Conservation (phyloP, 2,329 filamentous ascomycete species). For the Teratosphaeria viscida region DNA sequence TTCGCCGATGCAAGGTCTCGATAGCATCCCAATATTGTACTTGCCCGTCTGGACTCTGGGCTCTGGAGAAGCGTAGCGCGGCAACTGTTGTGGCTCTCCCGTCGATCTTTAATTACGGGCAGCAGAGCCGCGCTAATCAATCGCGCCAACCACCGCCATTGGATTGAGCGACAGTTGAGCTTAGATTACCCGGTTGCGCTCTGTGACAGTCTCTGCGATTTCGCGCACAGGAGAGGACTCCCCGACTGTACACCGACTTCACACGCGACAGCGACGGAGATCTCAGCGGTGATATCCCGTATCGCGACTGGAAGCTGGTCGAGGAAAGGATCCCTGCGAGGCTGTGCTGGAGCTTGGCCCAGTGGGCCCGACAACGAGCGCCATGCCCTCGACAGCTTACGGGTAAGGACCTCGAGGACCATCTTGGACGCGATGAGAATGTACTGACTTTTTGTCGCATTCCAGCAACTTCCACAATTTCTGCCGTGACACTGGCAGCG, state of each 20-base stretch:
- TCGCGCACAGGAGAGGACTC: background rate
- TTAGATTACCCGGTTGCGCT: background rate
- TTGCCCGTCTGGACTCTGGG: background rate
- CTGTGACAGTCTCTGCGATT: background rate
- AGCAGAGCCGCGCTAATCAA: background rate
- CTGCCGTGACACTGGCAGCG: constrained; percentile 39
- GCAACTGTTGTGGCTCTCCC: background rate
- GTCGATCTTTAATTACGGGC: background rate
- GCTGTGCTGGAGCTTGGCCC: background rate
- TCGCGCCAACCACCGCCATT: background rate
- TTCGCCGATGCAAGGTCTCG: background rate
- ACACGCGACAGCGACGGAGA: background rate
- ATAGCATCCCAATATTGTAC: background rate
- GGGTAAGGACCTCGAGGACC: too few relatives aligned
- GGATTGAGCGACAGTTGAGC: background rate
- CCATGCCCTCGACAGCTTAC: background rate
- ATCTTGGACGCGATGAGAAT: background rate
- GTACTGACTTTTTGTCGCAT: background rate
- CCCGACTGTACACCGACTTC: background rate
- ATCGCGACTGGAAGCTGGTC: background rate
- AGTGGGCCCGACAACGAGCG: background rate
- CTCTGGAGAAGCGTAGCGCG: background rate
- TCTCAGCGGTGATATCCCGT: background rate
- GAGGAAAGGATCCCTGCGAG: background rate
- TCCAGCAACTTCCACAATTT: constrained; percentile 32